Evolutionary conservation across 179 eudicot species (phyloP), one percentile per base, ranked within the genome.

Genomic region (Silene coronaria): DNA sequence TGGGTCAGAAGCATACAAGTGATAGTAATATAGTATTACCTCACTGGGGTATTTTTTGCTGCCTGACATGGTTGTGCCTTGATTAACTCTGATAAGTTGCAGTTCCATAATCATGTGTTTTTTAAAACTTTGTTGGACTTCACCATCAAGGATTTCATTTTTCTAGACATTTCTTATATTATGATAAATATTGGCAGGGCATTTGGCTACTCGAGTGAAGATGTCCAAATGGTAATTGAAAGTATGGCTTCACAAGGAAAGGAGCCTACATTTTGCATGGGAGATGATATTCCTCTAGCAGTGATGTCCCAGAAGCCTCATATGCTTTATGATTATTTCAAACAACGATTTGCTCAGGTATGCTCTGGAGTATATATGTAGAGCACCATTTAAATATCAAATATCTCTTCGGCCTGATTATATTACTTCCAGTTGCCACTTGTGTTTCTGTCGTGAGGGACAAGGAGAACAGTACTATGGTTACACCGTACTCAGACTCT

Each of bases 181-280:
- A n/a, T 55, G 68, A 75, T 77, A 70, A 36, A 45, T 70, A 30
- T 61, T 65, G 70, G 69, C 85, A 95, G 99, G 94, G 99, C 99
- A 67, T 91, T 80, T 83, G 99, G 99, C 67, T 95, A 92, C 89
- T 95, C 99, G 17, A 95, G 97, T 86, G 99, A 95, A 82, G 99
- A 95, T 85, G 99, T 95, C 79, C 99, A 95, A 86, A 92, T 95
- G 99, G 97, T 95, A 68, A 95, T 95, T 75, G 99, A 95, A 86
- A 82, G 87, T 70, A 95, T 95, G 99, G 97, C 99, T 79, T 24
- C 97, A 58, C 97, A 95, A 85, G 99, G 97, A 63, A 95, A 95
- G 91, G 99, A 94, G 80, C 97, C 97, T 63, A 94, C 97, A 17
- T 94, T 94, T 77, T 94, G 98, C 89, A 94, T 94, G 98, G 98